Base-by-base conservation (phyloP, 78 protist genomes). In the Ministeria vibrans region DNA sequence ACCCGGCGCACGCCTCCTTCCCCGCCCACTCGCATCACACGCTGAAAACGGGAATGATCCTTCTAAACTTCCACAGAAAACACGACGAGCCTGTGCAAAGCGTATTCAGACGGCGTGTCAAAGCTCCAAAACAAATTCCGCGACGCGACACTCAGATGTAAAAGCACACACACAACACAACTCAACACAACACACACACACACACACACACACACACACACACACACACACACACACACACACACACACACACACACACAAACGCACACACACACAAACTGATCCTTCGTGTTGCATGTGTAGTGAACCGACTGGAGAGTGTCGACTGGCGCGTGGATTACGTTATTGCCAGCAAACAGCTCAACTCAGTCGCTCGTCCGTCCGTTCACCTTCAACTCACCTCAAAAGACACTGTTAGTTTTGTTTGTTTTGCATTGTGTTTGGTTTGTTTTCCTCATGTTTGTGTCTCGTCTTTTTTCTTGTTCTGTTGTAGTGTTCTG, bases 321-420 rank as follows among this genome's bases (percentile, higher is more conserved):
- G 13, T 66, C 23, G 86, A 86, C 45, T 86, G 90, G 90, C 75
- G 86, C 77, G 86, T 86, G 11, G 90, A 81, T 49, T 86, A 80
- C 61, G 61, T 81, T 32, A n/a, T n/a, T n/a, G n/a, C n/a, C n/a
- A n/a, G n/a, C n/a, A n/a, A n/a, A n/a, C n/a, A n/a, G n/a, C n/a
- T 39, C 42, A 41, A 18, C 30, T 68, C 73, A 15, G 9, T 68
- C 42, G 9, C 15, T 68, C 42, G 39, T 39, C 15, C 15, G 39
- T 68, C 73, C 73, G 15, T 15, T 68, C 42, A 15, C 42, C 15
- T 15, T 15, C 15, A 20, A 9, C 73, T 20, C 15, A 9, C 9
- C 73, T 68, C 73, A 41, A 15, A 36, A 9, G 32, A 9, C 42
- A 15, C 15, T 39, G 42, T 68, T 20, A 36, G 9, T 39, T 68